phyloP scores from a whole-genome alignment of 2,329 filamentous ascomycete genomes.

The Alternaria solani region DNA sequence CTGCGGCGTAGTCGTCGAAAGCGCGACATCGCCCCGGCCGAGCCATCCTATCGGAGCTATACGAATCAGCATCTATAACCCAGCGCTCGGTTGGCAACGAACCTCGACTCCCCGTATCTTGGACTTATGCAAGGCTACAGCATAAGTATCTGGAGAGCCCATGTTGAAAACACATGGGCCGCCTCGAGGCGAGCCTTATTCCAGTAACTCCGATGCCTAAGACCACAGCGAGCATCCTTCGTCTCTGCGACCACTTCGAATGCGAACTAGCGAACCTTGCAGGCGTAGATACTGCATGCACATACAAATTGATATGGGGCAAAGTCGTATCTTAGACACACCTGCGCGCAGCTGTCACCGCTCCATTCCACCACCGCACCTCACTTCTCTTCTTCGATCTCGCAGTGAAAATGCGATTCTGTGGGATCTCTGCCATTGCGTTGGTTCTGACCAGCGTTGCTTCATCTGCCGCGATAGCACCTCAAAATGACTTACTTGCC shows the following conservation, averaged over 20 bases:
- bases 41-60: background rate
- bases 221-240: background rate
- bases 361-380: background rate
- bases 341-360: background rate
- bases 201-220: background rate
- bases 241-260: background rate
- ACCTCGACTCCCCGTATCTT: background rate
- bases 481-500: background rate
- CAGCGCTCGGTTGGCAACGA: background rate
- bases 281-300: background rate
- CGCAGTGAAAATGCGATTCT: constrained; percentile 9
- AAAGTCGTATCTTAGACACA: background rate
- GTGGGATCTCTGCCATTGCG: constrained; percentile 2
- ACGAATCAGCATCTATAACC: background rate
- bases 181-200: background rate
- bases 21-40: background rate
- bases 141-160: background rate
- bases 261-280: background rate
- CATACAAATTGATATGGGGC: background rate
- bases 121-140: background rate
- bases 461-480: constrained; percentile 13
- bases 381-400: background rate
- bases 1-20: background rate
- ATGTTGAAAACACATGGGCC: background rate
- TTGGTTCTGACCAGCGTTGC: constrained; percentile 16